phyloP scores from a whole-genome alignment of 2,329 filamentous ascomycete species.

The Fusarium begoniae region DNA sequence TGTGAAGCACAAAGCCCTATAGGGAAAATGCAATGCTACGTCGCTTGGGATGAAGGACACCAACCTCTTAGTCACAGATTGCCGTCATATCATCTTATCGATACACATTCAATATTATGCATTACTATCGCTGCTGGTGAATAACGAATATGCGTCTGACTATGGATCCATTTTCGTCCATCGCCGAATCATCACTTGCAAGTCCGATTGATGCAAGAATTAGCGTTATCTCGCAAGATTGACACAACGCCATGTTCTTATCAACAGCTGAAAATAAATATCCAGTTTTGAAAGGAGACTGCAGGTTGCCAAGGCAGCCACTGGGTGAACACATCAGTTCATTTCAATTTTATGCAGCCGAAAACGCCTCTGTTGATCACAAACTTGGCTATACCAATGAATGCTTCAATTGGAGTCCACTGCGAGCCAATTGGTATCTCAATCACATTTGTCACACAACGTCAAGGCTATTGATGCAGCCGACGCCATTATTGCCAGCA shows the following conservation, averaged over 20 bases:
- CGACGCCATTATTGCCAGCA: not conserved
- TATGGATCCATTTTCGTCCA: not conserved
- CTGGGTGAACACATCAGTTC: not conserved
- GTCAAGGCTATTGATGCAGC: not conserved
- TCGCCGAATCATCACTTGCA: not conserved
- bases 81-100: not conserved
- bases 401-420: not conserved
- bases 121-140: accelerated
- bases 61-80: not conserved
- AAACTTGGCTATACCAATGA: not conserved
- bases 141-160: not conserved
- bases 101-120: not conserved
- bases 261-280: not conserved
- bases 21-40: slow-evolving; percentile 1
- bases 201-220: not conserved
- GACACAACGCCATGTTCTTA: not conserved
- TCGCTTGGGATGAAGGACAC: not conserved
- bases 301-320: not conserved
- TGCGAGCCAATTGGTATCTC: not conserved
- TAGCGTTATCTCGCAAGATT: not conserved
- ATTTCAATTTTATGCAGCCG: not conserved
- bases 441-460: not conserved
- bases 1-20: not conserved
- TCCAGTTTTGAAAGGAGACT: not conserved
- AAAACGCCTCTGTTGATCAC: not conserved